Evolutionary conservation across 2,329 filamentous ascomycete genomes (phyloP).

Genomic region (Botryotinia globosa): DNA sequence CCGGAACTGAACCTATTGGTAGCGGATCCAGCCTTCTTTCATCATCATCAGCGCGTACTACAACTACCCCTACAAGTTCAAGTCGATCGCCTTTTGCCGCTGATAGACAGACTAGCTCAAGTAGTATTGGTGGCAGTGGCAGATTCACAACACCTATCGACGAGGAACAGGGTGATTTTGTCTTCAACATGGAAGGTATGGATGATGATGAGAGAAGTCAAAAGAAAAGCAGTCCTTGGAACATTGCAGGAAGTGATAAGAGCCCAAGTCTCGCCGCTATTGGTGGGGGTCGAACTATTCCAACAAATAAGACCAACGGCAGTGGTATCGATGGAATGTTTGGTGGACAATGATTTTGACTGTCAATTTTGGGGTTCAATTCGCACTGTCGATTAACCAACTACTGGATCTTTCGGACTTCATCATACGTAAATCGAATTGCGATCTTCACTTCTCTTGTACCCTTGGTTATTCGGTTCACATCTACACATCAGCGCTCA

Average conservation of each 20-base stretch:
- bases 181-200: conserved; percentile 67
- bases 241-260: conserved; percentile 28
- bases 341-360: conserved; percentile 21
- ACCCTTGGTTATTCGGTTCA: conserved; percentile 10
- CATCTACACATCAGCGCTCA: not conserved
- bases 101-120: conserved; percentile 59
- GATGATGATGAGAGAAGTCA: conserved; percentile 55
- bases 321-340: conserved; percentile 28
- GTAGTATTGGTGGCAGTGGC: conserved; percentile 49
- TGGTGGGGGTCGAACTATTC: conserved; percentile 24
- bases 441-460: conserved; percentile 6
- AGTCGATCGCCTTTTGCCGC: conserved; percentile 44
- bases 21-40: conserved; percentile 53
- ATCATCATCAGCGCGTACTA: conserved; percentile 39
- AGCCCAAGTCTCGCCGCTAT: conserved; percentile 31
- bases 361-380: not conserved
- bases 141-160: conserved; percentile 64
- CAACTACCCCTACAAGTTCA: conserved; percentile 41
- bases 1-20: conserved; percentile 43
- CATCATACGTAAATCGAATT: conserved; percentile 3
- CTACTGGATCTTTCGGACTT: conserved; percentile 1
- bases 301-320: conserved; percentile 10
- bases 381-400: not conserved
- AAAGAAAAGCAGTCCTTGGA: conserved; percentile 38
- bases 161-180: conserved; percentile 61